Conservation (phyloP, 176 grass and related monocot genomes). For the Juncus inflexus region DNA sequence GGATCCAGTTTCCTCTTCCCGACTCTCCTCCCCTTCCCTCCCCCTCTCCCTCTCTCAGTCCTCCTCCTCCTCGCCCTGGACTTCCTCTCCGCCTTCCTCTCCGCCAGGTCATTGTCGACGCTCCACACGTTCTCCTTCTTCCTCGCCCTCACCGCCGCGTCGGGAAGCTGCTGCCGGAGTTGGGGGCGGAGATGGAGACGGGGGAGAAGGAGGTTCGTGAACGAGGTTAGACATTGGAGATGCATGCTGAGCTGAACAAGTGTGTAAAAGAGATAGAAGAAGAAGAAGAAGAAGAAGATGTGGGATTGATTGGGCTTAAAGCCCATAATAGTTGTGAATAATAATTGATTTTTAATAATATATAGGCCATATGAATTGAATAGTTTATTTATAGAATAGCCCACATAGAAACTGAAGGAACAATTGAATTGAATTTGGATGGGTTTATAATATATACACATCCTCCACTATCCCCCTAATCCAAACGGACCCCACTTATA, state of each 20-base stretch:
- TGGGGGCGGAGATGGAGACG: not conserved
- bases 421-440: no score
- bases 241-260: slow-evolving; percentile 41
- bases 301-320: not conserved
- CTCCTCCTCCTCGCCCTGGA: slow-evolving; percentile 21
- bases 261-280: not conserved
- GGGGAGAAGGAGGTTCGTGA: slow-evolving; percentile 27
- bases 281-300: not conserved
- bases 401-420: no score
- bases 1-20: slow-evolving; percentile 37
- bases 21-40: slow-evolving; percentile 22
- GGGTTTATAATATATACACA: no score
- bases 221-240: slow-evolving; percentile 48
- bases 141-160: slow-evolving; percentile 30
- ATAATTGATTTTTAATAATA: no score
- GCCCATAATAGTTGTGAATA: no score
- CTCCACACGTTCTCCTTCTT: slow-evolving; percentile 93
- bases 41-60: slow-evolving; percentile 22
- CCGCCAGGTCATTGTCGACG: slow-evolving; percentile 64
- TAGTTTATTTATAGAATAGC: no score
- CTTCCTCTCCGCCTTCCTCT: slow-evolving; percentile 18
- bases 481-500: no score
- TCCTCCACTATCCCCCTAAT: no score
- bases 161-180: slow-evolving; percentile 17
- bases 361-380: no score